Percentiles rank a stretch among this genome's conserved stretches.
Conservation (phyloP, 2,329 filamentous ascomycete species). For the Fonsecaea pedrosoi region DNA sequence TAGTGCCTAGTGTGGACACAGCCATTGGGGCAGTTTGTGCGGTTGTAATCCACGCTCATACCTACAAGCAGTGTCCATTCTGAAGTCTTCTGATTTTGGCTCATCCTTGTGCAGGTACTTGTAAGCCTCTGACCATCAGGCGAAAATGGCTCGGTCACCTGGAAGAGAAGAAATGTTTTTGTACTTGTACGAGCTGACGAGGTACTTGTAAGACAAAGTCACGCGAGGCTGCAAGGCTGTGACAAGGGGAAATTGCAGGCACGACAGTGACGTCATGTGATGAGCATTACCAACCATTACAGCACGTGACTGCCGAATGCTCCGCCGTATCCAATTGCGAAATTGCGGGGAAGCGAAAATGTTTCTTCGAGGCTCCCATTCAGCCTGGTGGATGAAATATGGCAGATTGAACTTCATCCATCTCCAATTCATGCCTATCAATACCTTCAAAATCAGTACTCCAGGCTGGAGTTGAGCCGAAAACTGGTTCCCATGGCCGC, state of each 20-base stretch:
- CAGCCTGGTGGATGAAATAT: neutral
- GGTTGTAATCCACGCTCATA: neutral
- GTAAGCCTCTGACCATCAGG: too few species aligned
- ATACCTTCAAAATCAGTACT: neutral
- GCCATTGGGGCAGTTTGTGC: neutral
- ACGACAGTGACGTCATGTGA: neutral
- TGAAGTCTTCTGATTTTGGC: neutral
- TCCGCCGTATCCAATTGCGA: neutral
- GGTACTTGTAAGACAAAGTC: too few species aligned
- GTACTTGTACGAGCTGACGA: too few species aligned
- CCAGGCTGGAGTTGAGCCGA: neutral
- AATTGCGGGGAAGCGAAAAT: neutral
- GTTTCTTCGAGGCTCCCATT: neutral
- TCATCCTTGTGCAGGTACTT: too few species aligned
- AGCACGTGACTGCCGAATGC: neutral
- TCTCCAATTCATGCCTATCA: neutral
- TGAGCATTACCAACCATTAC: neutral
- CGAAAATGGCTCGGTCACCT: too few species aligned
- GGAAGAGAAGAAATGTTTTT: too few species aligned
- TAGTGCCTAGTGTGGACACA: neutral
- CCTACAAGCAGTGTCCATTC: neutral
- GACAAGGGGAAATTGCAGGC: neutral
- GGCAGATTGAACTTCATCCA: neutral
- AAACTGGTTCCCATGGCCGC: neutral
- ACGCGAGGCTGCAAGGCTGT: neutral